These are phyloP conservation scores for Echium plantagineum DNA, from an alignment of 257 asterid genomes.

Conservation along the genomic window DNA sequence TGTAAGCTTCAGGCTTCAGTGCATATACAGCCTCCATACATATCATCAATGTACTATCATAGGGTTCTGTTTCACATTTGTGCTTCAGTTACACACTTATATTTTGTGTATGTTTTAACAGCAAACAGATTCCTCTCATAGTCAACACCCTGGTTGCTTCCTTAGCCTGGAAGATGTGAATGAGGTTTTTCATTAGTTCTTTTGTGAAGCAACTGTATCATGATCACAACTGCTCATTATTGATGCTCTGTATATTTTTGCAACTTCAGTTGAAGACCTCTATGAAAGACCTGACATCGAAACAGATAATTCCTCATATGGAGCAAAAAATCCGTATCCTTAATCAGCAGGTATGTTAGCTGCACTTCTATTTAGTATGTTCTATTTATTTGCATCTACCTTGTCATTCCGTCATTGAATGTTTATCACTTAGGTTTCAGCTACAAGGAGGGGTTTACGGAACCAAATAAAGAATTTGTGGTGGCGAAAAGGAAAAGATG, in stretches of 20 bases:
- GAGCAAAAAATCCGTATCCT: conserved; percentile 84
- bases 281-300: conserved; percentile 79
- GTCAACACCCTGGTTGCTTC: conserved; percentile 47
- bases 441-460: conserved; percentile 92
- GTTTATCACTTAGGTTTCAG: conserved; percentile 59
- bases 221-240: neutral
- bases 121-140: conserved; percentile 37
- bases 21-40: neutral
- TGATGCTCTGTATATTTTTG: conserved; percentile 4
- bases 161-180: conserved; percentile 67
- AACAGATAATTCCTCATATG: conserved; percentile 90
- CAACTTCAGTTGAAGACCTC: conserved; percentile 53
- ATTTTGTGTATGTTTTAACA: conserved; percentile 21
- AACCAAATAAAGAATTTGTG: conserved; percentile 95
- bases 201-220: neutral
- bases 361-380: conserved; percentile 8
- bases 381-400: conserved; percentile 5
- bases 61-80: neutral
- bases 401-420: conserved; percentile 6
- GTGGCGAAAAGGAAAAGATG: conserved; percentile 99
- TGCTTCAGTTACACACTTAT: conserved; percentile 1
- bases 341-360: conserved; percentile 69
- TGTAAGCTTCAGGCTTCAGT: conserved; percentile 41
- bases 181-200: conserved; percentile 39
- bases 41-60: conserved; percentile 12